These are phyloP conservation scores for Calonectria naviculata DNA, from an alignment of 2,329 filamentous ascomycete genomes.

Conservation along the genomic window DNA sequence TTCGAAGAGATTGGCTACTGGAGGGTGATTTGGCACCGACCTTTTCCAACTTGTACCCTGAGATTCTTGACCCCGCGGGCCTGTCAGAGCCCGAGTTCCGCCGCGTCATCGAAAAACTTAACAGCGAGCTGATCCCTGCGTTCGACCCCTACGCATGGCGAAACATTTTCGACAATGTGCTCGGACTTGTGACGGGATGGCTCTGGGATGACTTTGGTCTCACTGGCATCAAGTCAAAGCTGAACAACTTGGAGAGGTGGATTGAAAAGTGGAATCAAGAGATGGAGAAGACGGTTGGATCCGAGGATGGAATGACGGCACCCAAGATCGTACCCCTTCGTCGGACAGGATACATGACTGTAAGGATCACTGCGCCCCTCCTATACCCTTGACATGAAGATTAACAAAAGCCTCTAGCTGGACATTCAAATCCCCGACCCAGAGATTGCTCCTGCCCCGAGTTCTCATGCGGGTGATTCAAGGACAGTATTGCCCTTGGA, in stretches of 20 bases:
- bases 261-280: constrained; percentile 88
- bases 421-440: constrained; percentile 87
- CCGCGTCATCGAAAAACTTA: constrained; percentile 82
- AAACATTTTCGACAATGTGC: constrained; percentile 81
- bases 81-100: constrained; percentile 90
- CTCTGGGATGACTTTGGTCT: constrained; percentile 92
- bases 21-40: constrained; percentile 91
- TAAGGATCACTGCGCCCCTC: constrained; percentile 51
- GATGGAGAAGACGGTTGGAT: constrained; percentile 66
- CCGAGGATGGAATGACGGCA: constrained; percentile 61
- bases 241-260: constrained; percentile 80
- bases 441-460: constrained; percentile 69
- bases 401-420: constrained; percentile 59
- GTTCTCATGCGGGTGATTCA: constrained; percentile 53
- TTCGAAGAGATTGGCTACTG: constrained; percentile 91
- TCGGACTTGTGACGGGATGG: constrained; percentile 91
- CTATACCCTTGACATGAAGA: neutral
- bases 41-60: constrained; percentile 95
- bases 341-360: constrained; percentile 88
- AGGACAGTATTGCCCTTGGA: constrained; percentile 48
- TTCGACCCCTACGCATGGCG: constrained; percentile 83
- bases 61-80: constrained; percentile 88
- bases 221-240: constrained; percentile 77
- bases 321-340: constrained; percentile 84
- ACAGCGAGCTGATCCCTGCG: constrained; percentile 78